A percentile compares a stretch with the other conserved stretches of the same genome.
phyloP scores from a whole-genome alignment of 805 yeast species.

The Saccharomycopsis fibuligera region DNA sequence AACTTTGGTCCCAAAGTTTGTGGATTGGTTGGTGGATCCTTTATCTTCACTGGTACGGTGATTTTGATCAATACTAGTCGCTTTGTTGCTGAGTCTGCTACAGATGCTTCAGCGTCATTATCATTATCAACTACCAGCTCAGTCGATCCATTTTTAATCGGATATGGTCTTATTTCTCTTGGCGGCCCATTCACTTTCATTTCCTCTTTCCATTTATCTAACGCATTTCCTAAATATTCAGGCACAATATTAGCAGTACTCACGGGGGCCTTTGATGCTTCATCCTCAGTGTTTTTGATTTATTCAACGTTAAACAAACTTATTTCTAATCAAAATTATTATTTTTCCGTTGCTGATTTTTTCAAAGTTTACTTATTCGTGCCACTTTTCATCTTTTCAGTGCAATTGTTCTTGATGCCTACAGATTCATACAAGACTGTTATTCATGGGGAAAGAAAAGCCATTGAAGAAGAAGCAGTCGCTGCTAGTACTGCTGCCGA shows the following conservation, averaged over 20 bases:
- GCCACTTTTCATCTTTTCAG: slow-evolving; percentile 67
- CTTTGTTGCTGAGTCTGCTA: no score
- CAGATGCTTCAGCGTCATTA: no score
- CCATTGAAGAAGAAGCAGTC: neutral
- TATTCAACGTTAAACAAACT: slow-evolving; percentile 58
- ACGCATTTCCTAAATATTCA: slow-evolving; percentile 74
- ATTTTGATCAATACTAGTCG: slow-evolving; percentile 36
- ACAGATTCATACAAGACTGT: slow-evolving; percentile 48
- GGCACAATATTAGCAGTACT: slow-evolving; percentile 76
- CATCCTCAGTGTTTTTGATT: slow-evolving; percentile 77
- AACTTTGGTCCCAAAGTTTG: slow-evolving; percentile 76
- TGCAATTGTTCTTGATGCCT: slow-evolving; percentile 82
- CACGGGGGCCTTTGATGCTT: slow-evolving; percentile 90
- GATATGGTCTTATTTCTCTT: slow-evolving; percentile 71
- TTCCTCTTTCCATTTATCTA: slow-evolving; percentile 84
- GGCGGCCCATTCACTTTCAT: slow-evolving; percentile 95
- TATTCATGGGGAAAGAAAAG: neutral
- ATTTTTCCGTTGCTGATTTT: slow-evolving; percentile 42
- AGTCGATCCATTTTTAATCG: slow-evolving; percentile 72
- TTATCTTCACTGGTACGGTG: slow-evolving; percentile 52
- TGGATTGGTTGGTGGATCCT: slow-evolving; percentile 63
- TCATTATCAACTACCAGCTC: slow-evolving; percentile 21
- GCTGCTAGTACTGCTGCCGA: slow-evolving; percentile 1
- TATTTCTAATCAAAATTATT: slow-evolving; percentile 25
- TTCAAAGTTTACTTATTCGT: slow-evolving; percentile 66